Evolutionary conservation across 768 basidiomycete species (phyloP).

Genomic region (Leccinellum albellum): DNA sequence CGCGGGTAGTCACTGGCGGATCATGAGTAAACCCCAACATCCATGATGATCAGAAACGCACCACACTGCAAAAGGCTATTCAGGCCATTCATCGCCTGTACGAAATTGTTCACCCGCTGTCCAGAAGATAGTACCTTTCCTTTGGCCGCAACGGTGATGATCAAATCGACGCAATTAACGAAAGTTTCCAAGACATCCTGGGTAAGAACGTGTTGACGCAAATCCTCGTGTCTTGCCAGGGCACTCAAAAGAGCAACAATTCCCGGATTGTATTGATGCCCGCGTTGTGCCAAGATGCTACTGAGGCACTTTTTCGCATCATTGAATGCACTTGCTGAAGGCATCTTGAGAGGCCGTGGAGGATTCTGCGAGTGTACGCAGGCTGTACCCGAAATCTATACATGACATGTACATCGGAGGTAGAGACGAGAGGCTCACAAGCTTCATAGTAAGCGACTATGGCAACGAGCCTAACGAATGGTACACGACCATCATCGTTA

Average conservation of each 20-base stretch:
- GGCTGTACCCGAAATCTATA: slow-evolving; percentile 1
- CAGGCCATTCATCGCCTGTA: slow-evolving; percentile 21
- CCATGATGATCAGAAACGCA: not conserved
- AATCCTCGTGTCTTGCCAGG: slow-evolving; percentile 13
- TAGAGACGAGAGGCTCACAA: slow-evolving; percentile 5
- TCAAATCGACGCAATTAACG: slow-evolving; percentile 11
- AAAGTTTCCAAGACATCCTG: slow-evolving; percentile 10
- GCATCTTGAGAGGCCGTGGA: not conserved
- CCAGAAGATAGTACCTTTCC: not conserved
- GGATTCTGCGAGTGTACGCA: slow-evolving; percentile 1
- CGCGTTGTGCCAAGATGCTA: slow-evolving; percentile 5
- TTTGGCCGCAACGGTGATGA: not conserved
- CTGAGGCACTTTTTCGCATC: slow-evolving; percentile 12
- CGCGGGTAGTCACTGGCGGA: slow-evolving; percentile 7
- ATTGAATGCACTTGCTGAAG: slow-evolving; percentile 3
- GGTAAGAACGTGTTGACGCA: slow-evolving; percentile 16
- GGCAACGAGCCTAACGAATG: slow-evolving; percentile 18
- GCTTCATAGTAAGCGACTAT: slow-evolving; percentile 23
- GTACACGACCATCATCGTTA: not conserved
- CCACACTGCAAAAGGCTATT: slow-evolving; percentile 14
- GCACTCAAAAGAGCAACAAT: slow-evolving; percentile 23
- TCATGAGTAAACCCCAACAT: not conserved
- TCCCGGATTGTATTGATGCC: slow-evolving; percentile 17
- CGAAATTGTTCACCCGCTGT: slow-evolving; percentile 3
- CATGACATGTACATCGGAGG: not conserved